Evolutionary conservation across 805 yeast genomes (phyloP).

Genomic region (Candida dajiaensis): DNA sequence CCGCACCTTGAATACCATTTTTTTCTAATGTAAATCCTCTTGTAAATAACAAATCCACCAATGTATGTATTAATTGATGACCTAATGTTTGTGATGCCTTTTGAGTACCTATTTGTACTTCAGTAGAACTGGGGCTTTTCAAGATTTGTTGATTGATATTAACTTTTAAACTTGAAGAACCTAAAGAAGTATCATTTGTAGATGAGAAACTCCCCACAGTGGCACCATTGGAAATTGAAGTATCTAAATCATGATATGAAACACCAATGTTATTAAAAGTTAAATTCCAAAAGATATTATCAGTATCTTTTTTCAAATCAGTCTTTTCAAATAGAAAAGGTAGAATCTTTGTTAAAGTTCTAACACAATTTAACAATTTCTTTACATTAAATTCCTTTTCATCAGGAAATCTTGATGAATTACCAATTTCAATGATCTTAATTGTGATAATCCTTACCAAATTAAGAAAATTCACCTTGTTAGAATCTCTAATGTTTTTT

Average conservation of each 20-base stretch:
- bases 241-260: background rate
- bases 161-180: constrained; percentile 13
- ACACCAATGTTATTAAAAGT: constrained; percentile 7
- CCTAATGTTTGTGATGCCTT: constrained; percentile 24
- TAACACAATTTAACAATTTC: constrained; percentile 52
- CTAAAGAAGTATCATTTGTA: constrained; percentile 8
- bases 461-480: constrained; percentile 49
- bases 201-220: constrained; percentile 26
- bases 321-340: constrained; percentile 60
- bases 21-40: constrained; percentile 48
- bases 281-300: constrained; percentile 40
- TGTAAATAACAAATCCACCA: constrained; percentile 46
- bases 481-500: constrained; percentile 50
- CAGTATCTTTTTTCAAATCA: constrained; percentile 26
- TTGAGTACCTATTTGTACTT: constrained; percentile 11
- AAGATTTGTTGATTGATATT: constrained; percentile 12
- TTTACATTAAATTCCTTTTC: constrained; percentile 15
- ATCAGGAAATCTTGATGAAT: constrained; percentile 21
- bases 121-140: constrained; percentile 14
- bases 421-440: constrained; percentile 23
- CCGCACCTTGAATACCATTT: constrained; percentile 24
- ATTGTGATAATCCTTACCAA: constrained; percentile 39
- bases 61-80: constrained; percentile 29
- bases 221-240: constrained; percentile 9
- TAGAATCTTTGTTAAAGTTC: constrained; percentile 56